Evolutionary conservation across 768 basidiomycete species (phyloP), one percentile per base, ranked within the genome.

Genomic region (Boletus rufocinnamomeus): DNA sequence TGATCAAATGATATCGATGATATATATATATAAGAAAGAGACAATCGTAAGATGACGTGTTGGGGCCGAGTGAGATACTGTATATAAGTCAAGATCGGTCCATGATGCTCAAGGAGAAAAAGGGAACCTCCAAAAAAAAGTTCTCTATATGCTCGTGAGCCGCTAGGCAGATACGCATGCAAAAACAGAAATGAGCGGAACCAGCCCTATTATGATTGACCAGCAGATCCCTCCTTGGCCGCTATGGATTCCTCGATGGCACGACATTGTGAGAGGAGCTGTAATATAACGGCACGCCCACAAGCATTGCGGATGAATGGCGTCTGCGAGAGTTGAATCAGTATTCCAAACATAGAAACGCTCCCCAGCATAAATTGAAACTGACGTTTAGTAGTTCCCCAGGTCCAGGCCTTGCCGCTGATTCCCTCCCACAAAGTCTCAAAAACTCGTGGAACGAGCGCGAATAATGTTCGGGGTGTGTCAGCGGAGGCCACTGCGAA

Each of bases 381-480:
- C 84, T 17, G 53, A 90, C 90, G 72, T 84, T 83, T 16, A 82
- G 69, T 46, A 91, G 68, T 34, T 84, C 84, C 27, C 66, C 74
- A 14, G 89, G 79, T 57, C 73, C 70, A n/a, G 87, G 86, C 54
- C 90, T 77, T 38, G 73, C 73, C 4, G 73, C 70, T 34, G 81
- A 79, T 17, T 86, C 84, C 47, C 86, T 79, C 10, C 87, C 88
- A 66, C 89, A 91, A 52, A 81, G 68, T 40, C 75, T 77, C 63
- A 93, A 72, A 72, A 93, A 91, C 25, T 89, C 86, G 66, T 88
- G 88, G 68, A 91, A 88, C 37, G 80, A 76, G 47, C 83, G 82
- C 50, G 88, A 87, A 66, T 82, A 89, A 11, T 82, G 71, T 49
- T 84, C 80, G 9, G 87, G 83, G 21, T 83, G 77, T 34, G 74